Evolutionary conservation across 768 basidiomycete genomes (phyloP).

Genomic region (Naematelia aurantialba): DNA sequence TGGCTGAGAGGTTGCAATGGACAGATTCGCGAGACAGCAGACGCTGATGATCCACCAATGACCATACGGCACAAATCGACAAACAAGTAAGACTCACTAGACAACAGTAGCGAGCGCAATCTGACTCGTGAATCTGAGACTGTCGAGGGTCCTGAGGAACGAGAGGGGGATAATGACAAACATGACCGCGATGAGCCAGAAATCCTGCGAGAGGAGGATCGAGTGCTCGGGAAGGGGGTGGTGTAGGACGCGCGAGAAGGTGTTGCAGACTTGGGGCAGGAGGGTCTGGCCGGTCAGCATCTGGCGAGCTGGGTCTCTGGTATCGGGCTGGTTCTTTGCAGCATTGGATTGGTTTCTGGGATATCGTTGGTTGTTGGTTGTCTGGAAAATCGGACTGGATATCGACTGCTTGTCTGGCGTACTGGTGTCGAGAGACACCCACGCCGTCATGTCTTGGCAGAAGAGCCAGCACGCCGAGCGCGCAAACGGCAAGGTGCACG

Average conservation of each 20-base stretch:
- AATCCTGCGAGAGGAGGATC: constrained; percentile 57
- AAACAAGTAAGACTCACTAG: constrained; percentile 57
- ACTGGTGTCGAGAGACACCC: not conserved
- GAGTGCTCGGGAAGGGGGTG: constrained; percentile 54
- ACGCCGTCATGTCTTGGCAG: not conserved
- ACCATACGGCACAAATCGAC: too few relatives aligned
- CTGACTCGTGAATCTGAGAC: constrained; percentile 84
- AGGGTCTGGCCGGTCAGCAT: constrained; percentile 65
- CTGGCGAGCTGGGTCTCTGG: too few relatives aligned
- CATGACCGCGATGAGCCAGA: constrained; percentile 81
- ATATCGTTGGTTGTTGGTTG: too few relatives aligned
- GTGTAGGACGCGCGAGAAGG: constrained; percentile 75
- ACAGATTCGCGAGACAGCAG: not conserved
- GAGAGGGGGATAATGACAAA: constrained; percentile 66
- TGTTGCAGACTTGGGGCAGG: constrained; percentile 82
- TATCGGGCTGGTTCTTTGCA: too few relatives aligned
- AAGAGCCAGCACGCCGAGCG: not conserved
- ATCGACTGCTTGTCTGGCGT: constrained; percentile 75
- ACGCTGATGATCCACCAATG: not conserved
- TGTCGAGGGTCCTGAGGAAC: constrained; percentile 78
- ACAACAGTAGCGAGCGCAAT: constrained; percentile 85
- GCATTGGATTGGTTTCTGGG: too few relatives aligned
- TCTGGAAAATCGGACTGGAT: too few relatives aligned
- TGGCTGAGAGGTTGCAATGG: not conserved
- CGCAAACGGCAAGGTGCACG: too few relatives aligned